Percentiles rank a stretch among this genome's conserved stretches.
These are phyloP conservation scores for Monilinia laxa DNA, from an alignment of 2,329 filamentous ascomycete genomes.

Conservation along the genomic window DNA sequence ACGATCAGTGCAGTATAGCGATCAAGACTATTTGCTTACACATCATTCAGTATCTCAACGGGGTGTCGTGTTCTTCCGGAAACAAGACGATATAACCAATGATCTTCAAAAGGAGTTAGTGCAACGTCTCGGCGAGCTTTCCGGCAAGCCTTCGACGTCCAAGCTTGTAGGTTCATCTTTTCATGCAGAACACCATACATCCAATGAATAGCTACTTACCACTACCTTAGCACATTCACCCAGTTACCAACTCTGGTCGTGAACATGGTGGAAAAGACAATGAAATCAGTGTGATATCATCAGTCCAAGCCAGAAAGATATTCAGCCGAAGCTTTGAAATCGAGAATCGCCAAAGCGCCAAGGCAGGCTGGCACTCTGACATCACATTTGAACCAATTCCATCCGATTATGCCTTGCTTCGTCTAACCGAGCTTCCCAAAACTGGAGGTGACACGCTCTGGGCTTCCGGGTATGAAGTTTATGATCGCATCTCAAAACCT, in stretches of 20 bases:
- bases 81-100: constrained; percentile 60
- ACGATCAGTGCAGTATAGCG: neutral
- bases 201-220: neutral
- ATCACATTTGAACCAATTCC: constrained; percentile 65
- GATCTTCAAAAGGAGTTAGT: constrained; percentile 66
- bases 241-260: constrained; percentile 53
- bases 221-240: constrained; percentile 55
- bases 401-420: constrained; percentile 57
- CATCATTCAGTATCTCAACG: constrained; percentile 58
- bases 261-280: constrained; percentile 56
- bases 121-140: constrained; percentile 57
- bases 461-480: constrained; percentile 67
- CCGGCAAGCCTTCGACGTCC: constrained; percentile 56
- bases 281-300: constrained; percentile 64
- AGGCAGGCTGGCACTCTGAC: constrained; percentile 59
- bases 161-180: constrained; percentile 41
- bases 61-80: constrained; percentile 69
- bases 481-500: constrained; percentile 58
- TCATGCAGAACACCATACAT: neutral
- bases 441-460: constrained; percentile 55
- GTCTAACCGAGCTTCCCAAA: constrained; percentile 36
- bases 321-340: constrained; percentile 46
- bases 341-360: constrained; percentile 48
- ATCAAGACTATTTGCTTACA: constrained; percentile 7
- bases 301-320: constrained; percentile 52